Conservation (phyloP, 139 green algal species). For the Penium margaritaceum region DNA sequence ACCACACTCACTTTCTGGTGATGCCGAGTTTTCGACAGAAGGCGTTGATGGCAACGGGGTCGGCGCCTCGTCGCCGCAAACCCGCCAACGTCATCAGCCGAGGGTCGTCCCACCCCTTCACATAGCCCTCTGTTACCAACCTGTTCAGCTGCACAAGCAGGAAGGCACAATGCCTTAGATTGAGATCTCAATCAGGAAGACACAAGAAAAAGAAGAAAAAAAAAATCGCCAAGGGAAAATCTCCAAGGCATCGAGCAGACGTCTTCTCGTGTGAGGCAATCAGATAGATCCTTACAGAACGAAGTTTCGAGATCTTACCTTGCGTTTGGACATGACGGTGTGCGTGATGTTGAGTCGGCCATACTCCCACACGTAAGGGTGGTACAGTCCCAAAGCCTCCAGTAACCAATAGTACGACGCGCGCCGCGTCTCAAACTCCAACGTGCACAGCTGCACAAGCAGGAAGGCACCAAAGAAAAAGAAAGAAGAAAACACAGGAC, state of each 20-base stretch:
- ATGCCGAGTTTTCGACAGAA: slow-evolving; percentile 85
- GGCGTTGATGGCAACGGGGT: slow-evolving; percentile 76
- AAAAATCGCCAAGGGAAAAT: no score
- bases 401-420: slow-evolving; percentile 97
- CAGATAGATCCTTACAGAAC: no score
- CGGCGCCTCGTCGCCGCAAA: slow-evolving; percentile 78
- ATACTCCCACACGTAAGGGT: slow-evolving; percentile 96
- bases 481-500: not conserved
- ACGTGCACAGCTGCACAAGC: slow-evolving; percentile 80
- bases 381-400: slow-evolving; percentile 85
- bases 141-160: no score
- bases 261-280: no score
- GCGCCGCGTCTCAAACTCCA: slow-evolving; percentile 92
- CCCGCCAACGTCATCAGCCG: slow-evolving; percentile 85
- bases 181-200: no score
- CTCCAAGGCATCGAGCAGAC: no score
- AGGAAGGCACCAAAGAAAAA: not conserved
- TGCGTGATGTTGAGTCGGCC: slow-evolving; percentile 91
- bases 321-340: slow-evolving; percentile 94
- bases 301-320: no score
- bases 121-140: slow-evolving; percentile 72
- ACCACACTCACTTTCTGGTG: no score
- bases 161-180: no score
- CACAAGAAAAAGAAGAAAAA: no score
- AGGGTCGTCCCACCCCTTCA: slow-evolving; percentile 94